Conservation (phyloP, 768 basidiomycete genomes). For the Asterophora lycoperdoides region DNA sequence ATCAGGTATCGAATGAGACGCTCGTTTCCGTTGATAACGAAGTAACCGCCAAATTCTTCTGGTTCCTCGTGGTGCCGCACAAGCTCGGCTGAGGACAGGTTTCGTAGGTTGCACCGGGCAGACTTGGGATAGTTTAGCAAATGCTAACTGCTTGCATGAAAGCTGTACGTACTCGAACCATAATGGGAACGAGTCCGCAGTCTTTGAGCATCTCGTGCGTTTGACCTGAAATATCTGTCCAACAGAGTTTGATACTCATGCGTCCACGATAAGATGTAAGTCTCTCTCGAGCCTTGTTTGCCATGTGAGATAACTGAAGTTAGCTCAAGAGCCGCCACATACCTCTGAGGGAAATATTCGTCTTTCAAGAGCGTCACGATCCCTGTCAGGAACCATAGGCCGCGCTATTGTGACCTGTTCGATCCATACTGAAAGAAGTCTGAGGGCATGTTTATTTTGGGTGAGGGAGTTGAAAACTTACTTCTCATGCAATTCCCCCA, state of each 20-base stretch:
- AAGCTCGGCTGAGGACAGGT: conserved; percentile 80
- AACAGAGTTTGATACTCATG: conserved; percentile 83
- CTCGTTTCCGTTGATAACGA: conserved; percentile 98
- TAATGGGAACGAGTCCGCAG: conserved; percentile 91
- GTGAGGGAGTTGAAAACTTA: conserved; percentile 38
- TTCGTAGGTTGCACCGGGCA: conserved; percentile 85
- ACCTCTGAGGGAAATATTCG: conserved; percentile 90
- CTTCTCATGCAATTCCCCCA: conserved; percentile 86
- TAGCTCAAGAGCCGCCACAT: conserved; percentile 9
- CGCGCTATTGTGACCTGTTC: conserved; percentile 77
- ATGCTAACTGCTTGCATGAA: background rate
- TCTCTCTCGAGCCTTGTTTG: conserved; percentile 80
- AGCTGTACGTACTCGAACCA: conserved; percentile 80
- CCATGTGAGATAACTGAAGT: conserved; percentile 9
- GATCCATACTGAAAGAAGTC: conserved; percentile 72
- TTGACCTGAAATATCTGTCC: conserved; percentile 73
- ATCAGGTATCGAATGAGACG: conserved; percentile 97
- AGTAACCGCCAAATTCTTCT: conserved; percentile 98
- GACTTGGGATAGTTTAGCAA: conserved; percentile 47
- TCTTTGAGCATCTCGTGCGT: conserved; percentile 72
- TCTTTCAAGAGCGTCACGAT: conserved; percentile 67
- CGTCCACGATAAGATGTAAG: conserved; percentile 87
- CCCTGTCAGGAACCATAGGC: conserved; percentile 86
- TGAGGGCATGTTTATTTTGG: background rate
- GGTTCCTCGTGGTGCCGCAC: conserved; percentile 92